A percentile compares a stretch with the other conserved stretches of the same genome.
Evolutionary conservation across 768 basidiomycete genomes (phyloP).

Genomic region (Serendipita indica): DNA sequence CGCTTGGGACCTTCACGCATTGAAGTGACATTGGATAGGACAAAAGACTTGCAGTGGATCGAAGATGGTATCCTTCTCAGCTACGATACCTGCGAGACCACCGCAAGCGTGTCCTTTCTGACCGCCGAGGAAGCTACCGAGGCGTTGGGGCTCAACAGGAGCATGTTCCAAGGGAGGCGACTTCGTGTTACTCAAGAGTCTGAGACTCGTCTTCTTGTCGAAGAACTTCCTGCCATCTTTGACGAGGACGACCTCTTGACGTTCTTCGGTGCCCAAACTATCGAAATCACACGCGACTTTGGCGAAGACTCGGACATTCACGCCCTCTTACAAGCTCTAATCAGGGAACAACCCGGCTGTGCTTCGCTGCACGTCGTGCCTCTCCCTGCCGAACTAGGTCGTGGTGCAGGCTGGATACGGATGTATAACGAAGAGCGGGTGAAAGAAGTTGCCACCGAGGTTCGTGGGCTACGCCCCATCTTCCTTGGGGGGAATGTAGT

Average conservation of each 20-base stretch:
- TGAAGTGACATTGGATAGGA: not conserved
- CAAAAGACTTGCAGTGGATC: conserved; percentile 3
- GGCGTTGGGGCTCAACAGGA: not conserved
- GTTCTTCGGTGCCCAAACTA: not conserved
- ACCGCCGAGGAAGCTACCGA: not conserved
- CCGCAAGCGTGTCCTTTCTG: not conserved
- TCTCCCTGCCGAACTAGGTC: not conserved
- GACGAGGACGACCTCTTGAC: not conserved
- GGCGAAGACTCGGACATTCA: not conserved
- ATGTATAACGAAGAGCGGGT: conserved; percentile 4
- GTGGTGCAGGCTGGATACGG: conserved; percentile 2
- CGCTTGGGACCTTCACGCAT: not conserved
- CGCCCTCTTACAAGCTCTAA: not conserved
- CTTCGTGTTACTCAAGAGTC: not conserved
- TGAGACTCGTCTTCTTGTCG: not conserved
- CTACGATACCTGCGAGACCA: not conserved
- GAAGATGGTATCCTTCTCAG: conserved; percentile 6
- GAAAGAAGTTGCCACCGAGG: not conserved
- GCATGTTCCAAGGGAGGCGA: not conserved
- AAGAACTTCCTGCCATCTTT: not conserved
- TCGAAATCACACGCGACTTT: not conserved
- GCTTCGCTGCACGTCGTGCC: not conserved
- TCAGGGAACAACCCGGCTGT: conserved; percentile 6
- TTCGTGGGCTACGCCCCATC: not conserved
- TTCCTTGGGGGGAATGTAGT: not conserved